Percentiles rank a stretch among this genome's conserved stretches.
phyloP scores from a whole-genome alignment of 1,139 yeast species.

The Scheffersomyces segobiensis region DNA sequence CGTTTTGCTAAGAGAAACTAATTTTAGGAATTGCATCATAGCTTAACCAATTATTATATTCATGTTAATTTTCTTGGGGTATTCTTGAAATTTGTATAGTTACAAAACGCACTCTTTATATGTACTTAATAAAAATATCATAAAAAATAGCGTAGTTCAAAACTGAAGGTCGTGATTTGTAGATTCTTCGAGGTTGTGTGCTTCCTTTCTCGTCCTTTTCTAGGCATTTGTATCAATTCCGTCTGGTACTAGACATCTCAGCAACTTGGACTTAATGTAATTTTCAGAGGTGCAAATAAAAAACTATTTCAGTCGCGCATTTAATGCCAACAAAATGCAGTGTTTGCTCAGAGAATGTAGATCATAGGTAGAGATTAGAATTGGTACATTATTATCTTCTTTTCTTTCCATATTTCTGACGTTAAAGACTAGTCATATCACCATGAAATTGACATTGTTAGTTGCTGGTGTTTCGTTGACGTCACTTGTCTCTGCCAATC shows the following conservation, averaged over 20 bases:
- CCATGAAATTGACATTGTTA: slow-evolving; percentile 9
- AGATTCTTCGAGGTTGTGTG: not conserved
- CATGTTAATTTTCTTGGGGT: not conserved
- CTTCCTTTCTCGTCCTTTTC: no score
- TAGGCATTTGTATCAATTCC: no score
- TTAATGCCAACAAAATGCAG: not conserved
- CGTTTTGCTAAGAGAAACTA: slow-evolving; percentile 95
- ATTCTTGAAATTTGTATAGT: slow-evolving; percentile 1
- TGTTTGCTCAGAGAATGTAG: not conserved
- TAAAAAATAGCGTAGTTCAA: not conserved
- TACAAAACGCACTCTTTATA: slow-evolving; percentile 7
- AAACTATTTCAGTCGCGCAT: not conserved
- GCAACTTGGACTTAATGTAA: no score
- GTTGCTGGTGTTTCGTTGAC: slow-evolving; percentile 4
- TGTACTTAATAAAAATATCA: slow-evolving; percentile 6
- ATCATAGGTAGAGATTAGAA: not conserved
- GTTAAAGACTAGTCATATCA: not conserved
- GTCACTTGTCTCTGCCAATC: slow-evolving; percentile 13
- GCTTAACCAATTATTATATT: not conserved
- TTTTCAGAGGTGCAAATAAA: not conserved
- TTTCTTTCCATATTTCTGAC: not conserved
- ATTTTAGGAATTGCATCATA: slow-evolving; percentile 16
- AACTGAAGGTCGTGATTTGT: not conserved
- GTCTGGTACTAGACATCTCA: no score
- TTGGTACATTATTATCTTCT: not conserved